Evolutionary conservation across 306 rosid genomes (phyloP).

Genomic region (Cicer pinnatifidum): DNA sequence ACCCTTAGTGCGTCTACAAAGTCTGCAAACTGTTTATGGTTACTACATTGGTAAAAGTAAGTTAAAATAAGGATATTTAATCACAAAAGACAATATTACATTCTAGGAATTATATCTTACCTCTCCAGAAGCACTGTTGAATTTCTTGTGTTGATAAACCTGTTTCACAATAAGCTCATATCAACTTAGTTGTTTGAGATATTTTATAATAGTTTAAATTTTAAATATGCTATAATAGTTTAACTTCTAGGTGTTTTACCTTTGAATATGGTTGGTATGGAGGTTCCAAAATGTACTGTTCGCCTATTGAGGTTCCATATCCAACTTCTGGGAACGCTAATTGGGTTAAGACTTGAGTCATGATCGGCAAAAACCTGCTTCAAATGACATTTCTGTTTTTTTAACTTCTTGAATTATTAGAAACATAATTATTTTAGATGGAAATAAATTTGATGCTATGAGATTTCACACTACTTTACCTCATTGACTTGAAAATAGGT

Average conservation of each 20-base stretch:
- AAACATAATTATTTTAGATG: conserved; percentile 32
- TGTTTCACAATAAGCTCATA: conserved; percentile 43
- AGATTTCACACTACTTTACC: conserved; percentile 52
- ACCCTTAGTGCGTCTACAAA: too few relatives aligned
- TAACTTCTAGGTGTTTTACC: conserved; percentile 50
- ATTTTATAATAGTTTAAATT: too few relatives aligned
- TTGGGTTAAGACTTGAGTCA: conserved; percentile 61
- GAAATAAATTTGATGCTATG: conserved; percentile 15
- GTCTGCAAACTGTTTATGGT: neutral
- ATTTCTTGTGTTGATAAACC: conserved; percentile 85
- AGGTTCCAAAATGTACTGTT: conserved; percentile 72
- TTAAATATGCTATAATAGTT: neutral
- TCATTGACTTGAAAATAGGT: conserved; percentile 97
- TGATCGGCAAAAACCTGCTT: conserved; percentile 70
- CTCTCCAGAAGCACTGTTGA: conserved; percentile 97
- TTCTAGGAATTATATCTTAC: conserved; percentile 49
- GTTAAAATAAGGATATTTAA: conserved; percentile 28
- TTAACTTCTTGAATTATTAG: conserved; percentile 31
- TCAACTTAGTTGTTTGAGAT: conserved; percentile 24
- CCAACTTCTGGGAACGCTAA: conserved; percentile 67
- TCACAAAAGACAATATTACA: conserved; percentile 4
- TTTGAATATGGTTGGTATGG: conserved; percentile 68
- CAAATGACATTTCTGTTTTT: conserved; percentile 17
- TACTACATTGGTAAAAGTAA: neutral
- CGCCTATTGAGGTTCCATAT: conserved; percentile 66